Evolutionary conservation across 352 stramenopile genomes (phyloP).

Genomic region (Phytopythium ostracodes): DNA sequence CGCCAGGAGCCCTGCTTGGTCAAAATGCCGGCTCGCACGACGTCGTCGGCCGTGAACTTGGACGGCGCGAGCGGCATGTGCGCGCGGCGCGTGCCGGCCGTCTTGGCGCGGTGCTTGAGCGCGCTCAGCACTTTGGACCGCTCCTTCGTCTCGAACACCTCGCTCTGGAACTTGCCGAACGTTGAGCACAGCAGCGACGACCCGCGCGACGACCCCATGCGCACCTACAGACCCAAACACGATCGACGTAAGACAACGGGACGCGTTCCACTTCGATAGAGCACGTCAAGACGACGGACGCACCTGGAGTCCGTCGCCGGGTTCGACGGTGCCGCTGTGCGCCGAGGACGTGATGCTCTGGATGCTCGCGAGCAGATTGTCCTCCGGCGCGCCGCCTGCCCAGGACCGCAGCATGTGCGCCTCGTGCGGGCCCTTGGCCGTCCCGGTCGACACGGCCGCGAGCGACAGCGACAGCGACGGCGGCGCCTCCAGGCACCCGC

Average conservation of each 20-base stretch:
- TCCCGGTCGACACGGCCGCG: not conserved
- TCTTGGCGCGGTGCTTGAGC: conserved; percentile 61
- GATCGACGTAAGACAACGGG: not conserved
- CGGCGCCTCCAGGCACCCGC: conserved; percentile 16
- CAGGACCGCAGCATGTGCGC: conserved; percentile 3
- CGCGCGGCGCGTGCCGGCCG: conserved; percentile 12
- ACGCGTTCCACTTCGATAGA: not conserved
- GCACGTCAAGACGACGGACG: not conserved
- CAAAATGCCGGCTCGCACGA: conserved; percentile 52
- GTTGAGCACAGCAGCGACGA: conserved; percentile 36
- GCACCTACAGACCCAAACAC: not conserved
- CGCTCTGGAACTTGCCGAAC: conserved; percentile 70
- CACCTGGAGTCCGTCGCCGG: conserved; percentile 8
- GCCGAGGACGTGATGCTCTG: conserved; percentile 10
- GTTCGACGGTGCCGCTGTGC: conserved; percentile 1
- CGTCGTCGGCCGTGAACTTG: conserved; percentile 72
- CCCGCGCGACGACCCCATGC: conserved; percentile 3
- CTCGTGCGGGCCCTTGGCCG: not conserved
- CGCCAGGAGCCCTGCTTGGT: conserved; percentile 83
- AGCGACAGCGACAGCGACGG: conserved; percentile 8
- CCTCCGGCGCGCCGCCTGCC: not conserved
- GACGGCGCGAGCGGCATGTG: conserved; percentile 24
- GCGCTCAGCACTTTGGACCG: conserved; percentile 71
- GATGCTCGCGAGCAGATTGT: not conserved
- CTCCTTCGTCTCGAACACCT: conserved; percentile 77